phyloP scores from a whole-genome alignment of 352 stramenopile species.

The Blastocystis sp. region DNA sequence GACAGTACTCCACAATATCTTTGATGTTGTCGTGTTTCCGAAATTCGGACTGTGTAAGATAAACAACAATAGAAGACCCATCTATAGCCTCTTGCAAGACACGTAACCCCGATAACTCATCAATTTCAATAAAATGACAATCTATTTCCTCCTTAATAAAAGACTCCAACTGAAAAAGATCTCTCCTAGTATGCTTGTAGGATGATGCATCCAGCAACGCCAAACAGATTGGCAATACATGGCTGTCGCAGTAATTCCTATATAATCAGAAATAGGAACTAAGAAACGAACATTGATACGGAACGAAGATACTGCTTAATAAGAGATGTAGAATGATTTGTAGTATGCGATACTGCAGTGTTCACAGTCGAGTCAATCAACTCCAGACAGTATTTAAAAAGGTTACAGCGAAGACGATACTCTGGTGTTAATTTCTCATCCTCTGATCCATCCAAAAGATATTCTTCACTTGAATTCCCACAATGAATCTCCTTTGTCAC shows the following conservation, averaged over 20 bases:
- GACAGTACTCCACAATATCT: slow-evolving; percentile 41
- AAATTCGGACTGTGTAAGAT: slow-evolving; percentile 28
- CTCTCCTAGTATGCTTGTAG: neutral
- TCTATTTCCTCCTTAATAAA: neutral
- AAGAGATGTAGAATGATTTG: slow-evolving; percentile 26
- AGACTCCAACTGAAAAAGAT: neutral
- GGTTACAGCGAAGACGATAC: slow-evolving; percentile 24
- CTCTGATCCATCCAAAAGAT: neutral
- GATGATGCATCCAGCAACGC: neutral
- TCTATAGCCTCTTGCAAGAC: neutral
- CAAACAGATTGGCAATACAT: slow-evolving; percentile 33
- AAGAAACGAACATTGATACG: neutral
- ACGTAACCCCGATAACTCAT: neutral
- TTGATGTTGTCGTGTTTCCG: slow-evolving; percentile 31
- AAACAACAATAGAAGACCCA: neutral
- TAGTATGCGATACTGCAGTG: slow-evolving; percentile 12
- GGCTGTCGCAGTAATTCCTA: slow-evolving; percentile 21
- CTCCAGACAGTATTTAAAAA: slow-evolving; percentile 7
- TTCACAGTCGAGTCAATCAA: slow-evolving; percentile 7
- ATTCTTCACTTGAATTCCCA: neutral
- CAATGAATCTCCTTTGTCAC: neutral
- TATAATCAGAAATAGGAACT: neutral
- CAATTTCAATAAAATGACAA: neutral
- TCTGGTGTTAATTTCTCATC: neutral
- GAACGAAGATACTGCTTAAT: slow-evolving; percentile 12